Evolutionary conservation across 805 yeast genomes (phyloP), one percentile per base, ranked within the genome.

Genomic region (Kazachstania viticola): DNA sequence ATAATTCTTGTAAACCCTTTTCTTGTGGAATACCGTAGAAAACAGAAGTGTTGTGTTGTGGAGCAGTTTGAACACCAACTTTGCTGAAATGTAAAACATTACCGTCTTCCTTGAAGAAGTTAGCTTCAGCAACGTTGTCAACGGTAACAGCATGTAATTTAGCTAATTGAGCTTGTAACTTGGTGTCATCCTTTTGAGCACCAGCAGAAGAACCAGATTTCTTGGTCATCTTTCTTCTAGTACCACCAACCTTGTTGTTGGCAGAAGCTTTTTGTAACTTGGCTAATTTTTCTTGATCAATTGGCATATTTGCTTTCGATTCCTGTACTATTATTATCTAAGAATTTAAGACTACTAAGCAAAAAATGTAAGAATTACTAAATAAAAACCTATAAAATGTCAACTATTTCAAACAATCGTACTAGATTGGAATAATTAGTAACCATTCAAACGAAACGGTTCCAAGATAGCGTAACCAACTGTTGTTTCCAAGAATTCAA

Each of bases 81-180:
- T 88, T 79, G 72, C 80, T 77, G 75, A 88, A 84, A 71, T 87
- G 95, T 61, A 88, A 69, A 45, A 88, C 95, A 58, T 79, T 79
- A 59, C 96, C 95, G 61, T 88, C 95, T 44, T 82, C 94, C 64
- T 72, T 81, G 81, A 88, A 87, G 73, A 88, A 81, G 75, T 87
- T 88, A 57, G 95, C 96, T 71, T 88, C 95, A 61, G 84, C 94
- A 56, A 88, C 78, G 54, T 80, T 83, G 48, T 79, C 85, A 54
- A 88, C 65, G 54, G 84, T 79, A 65, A 79, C 81, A 48, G 87
- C 91, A 64, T 81, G 79, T 60, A 88, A 71, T 68, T 87, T 85
- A 63, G 77, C 79, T 65, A 87, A 71, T 57, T 91, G 75, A 52
- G 78, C 83, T 69, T 84, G 91, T 61, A 87, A 73, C 67, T 84